These are phyloP conservation scores for Phialemonium atrogriseum DNA, from an alignment of 2,329 filamentous ascomycete species.

Conservation along the genomic window DNA sequence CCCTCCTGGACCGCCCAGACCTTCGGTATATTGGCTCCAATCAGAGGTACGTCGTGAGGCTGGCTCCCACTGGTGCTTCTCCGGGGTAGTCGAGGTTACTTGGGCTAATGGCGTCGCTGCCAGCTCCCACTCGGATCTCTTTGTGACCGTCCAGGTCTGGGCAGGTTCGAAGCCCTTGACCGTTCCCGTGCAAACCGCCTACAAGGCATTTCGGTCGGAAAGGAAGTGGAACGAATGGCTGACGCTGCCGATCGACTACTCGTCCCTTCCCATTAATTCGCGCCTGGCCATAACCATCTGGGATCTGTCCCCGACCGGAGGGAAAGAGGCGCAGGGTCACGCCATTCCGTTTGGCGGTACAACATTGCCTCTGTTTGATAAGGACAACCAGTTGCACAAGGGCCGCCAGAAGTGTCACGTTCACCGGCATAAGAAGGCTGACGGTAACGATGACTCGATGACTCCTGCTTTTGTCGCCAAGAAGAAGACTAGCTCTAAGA, in stretches of 20 bases:
- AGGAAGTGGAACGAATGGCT: constrained; percentile 93
- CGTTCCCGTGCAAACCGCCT: constrained; percentile 84
- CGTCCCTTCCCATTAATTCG: constrained; percentile 70
- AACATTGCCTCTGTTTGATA: constrained; percentile 84
- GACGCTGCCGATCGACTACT: constrained; percentile 74
- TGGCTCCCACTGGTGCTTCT: too few relatives aligned
- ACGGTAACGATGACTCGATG: constrained; percentile 70
- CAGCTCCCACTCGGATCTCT: constrained; percentile 79
- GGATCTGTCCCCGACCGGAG: constrained; percentile 80
- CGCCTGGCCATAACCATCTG: constrained; percentile 89
- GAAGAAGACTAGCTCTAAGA: constrained; percentile 35
- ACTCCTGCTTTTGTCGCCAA: constrained; percentile 64
- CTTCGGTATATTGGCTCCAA: constrained; percentile 84
- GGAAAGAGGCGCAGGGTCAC: constrained; percentile 61
- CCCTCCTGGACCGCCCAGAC: constrained; percentile 68
- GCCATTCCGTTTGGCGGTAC: constrained; percentile 90
- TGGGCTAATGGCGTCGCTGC: too few relatives aligned
- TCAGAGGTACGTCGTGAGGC: constrained; percentile 55
- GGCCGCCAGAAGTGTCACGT: constrained; percentile 87
- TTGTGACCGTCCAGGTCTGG: constrained; percentile 89
- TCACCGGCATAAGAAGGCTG: constrained; percentile 73
- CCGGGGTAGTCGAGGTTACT: too few relatives aligned
- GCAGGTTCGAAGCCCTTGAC: constrained; percentile 92
- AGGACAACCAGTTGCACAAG: constrained; percentile 83
- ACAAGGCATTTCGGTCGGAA: constrained; percentile 78